Conservation (phyloP, 1,284 basidiomycete species). For the Naganishia cerealis region DNA sequence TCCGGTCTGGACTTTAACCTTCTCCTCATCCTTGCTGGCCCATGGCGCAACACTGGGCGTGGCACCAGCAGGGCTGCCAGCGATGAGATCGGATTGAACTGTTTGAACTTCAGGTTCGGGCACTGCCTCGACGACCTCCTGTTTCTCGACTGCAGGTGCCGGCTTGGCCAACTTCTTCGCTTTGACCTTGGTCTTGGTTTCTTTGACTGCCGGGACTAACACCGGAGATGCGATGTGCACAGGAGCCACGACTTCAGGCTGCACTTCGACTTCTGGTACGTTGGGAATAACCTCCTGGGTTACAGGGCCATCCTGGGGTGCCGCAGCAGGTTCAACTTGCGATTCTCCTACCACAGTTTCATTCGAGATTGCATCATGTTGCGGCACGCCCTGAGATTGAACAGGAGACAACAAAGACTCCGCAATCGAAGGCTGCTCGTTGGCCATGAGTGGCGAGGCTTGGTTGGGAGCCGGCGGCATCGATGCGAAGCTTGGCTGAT, state of each 20-base stretch:
- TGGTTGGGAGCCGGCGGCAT: conserved; percentile 38
- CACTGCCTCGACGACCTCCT: conserved; percentile 30
- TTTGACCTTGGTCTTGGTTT: conserved; percentile 24
- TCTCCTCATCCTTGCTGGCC: conserved; percentile 52
- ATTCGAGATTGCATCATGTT: conserved; percentile 17
- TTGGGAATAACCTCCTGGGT: neutral
- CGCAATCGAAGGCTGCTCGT: conserved; percentile 31
- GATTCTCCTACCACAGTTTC: neutral
- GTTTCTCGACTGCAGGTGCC: conserved; percentile 62
- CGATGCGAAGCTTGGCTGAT: conserved; percentile 37
- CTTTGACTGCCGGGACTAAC: conserved; percentile 30
- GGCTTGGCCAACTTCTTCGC: conserved; percentile 62
- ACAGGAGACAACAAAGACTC: conserved; percentile 29
- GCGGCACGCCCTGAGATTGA: conserved; percentile 27
- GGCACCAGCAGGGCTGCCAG: conserved; percentile 36
- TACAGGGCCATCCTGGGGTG: conserved; percentile 16
- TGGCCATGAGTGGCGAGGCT: conserved; percentile 35
- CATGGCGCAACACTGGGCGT: conserved; percentile 50
- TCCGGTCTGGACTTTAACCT: conserved; percentile 57
- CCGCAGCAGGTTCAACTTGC: neutral
- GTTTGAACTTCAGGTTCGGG: conserved; percentile 7
- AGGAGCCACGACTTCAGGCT: conserved; percentile 26
- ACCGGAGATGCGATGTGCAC: conserved; percentile 30
- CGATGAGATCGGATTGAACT: conserved; percentile 18
- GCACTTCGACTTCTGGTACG: conserved; percentile 8